Base-by-base conservation (phyloP, 2,329 filamentous ascomycete species). In the Pseudogymnoascus sp. region DNA sequence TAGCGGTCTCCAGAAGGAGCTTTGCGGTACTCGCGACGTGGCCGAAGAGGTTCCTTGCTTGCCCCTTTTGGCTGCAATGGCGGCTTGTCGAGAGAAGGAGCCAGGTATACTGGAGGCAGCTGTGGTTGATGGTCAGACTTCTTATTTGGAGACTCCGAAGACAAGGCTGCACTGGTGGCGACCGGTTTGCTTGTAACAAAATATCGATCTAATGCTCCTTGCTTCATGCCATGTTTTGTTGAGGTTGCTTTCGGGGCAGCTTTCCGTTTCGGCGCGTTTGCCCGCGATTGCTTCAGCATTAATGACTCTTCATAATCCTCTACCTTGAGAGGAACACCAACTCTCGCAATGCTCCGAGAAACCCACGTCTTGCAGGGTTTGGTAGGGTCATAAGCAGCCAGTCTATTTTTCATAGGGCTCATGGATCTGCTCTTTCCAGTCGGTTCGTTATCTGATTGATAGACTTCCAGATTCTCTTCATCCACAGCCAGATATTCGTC, bases 281-380 rank as follows among this genome's bases (percentile, higher is more conserved):
- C 60, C 16, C 42, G 36, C 36, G 28, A 44, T 56, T 62, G 36
- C 28, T 62, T 50, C 23, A 34, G 21, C 42, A 46, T 62, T 8
- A 69, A 59, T 21, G 68, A 66, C 21, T 77, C 78, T 68, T 90
- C 83, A 82, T 88, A 93, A 44, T 84, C 82, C 66, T 87, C 79
- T 0, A 90, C 82, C 28, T 83, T 83, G 1, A 86, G 75, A 3
- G 89, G 89, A 62, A 87, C 81, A 0, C 89, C 89, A 2, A 87
- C 73, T 63, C 81, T 84, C 4, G 85, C 83, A 61, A 90, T 79
- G 0, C 82, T 80, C 68, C 88, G 84, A 21, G 89, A 79, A 5
- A 93, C 75, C 90, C 90, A 93, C 8, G 83, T 73, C 66, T 88
- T 83, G 42, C 90, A 84, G 1, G 85, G 78, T 28, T 85, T 80